A percentile compares a stretch with the other conserved stretches of the same genome.
Evolutionary conservation across 2,329 filamentous ascomycete genomes (phyloP).

Genomic region (Epichloe glyceriae): DNA sequence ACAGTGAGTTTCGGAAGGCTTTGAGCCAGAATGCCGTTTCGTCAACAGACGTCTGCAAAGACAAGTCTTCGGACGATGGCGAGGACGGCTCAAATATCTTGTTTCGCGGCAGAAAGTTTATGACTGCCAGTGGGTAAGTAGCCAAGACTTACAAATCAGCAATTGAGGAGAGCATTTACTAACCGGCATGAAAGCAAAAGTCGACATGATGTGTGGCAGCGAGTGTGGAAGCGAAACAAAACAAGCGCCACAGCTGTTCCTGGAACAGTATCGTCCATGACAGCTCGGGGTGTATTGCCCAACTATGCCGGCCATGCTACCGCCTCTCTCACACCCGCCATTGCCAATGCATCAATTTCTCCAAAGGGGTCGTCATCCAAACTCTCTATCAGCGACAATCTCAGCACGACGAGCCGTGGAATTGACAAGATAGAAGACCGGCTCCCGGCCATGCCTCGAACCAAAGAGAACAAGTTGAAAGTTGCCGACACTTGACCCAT

Average conservation of each 20-base stretch:
- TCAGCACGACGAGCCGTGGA: constrained; percentile 8
- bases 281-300: constrained; percentile 40
- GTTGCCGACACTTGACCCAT: neutral
- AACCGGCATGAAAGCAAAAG: constrained; percentile 20
- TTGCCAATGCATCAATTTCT: constrained; percentile 25
- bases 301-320: constrained; percentile 40
- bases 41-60: constrained; percentile 8
- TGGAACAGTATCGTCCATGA: constrained; percentile 38
- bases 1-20: constrained; percentile 17
- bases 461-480: constrained; percentile 5
- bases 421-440: constrained; percentile 32
- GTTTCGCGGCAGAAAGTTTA: constrained; percentile 23
- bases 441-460: constrained; percentile 19
- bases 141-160: neutral
- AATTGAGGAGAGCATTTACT: neutral
- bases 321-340: constrained; percentile 33
- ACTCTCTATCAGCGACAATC: constrained; percentile 12
- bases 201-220: constrained; percentile 34
- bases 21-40: constrained; percentile 3
- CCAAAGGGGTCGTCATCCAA: constrained; percentile 18
- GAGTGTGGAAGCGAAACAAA: constrained; percentile 38
- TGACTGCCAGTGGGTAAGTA: constrained; percentile 19
- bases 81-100: constrained; percentile 24
- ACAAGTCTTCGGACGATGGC: constrained; percentile 17
- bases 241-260: constrained; percentile 32